These are phyloP conservation scores for Aspergillus awamori DNA, from an alignment of 2,329 filamentous ascomycete genomes.

Conservation along the genomic window DNA sequence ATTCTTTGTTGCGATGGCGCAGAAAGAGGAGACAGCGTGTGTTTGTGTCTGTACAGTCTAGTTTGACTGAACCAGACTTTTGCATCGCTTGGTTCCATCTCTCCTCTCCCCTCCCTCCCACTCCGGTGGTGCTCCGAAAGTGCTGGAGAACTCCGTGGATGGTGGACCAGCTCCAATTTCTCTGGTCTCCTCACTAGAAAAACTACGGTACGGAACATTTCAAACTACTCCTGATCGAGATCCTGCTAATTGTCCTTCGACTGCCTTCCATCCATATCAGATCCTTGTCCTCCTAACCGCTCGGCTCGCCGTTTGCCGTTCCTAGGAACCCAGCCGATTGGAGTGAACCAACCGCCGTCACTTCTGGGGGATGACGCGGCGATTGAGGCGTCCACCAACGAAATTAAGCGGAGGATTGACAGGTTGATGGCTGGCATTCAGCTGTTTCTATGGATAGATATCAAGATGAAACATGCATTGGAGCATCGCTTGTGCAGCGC, in stretches of 20 bases:
- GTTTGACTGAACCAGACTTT: neutral
- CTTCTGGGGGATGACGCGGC: constrained; percentile 3
- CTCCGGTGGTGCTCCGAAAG: neutral
- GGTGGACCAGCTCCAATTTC: neutral
- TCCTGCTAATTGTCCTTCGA: neutral
- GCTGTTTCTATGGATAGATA: constrained; percentile 7
- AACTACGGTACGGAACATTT: no score
- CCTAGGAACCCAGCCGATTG: constrained; percentile 14
- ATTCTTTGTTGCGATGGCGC: neutral
- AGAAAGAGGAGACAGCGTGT: no score
- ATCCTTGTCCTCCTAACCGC: constrained; percentile 5
- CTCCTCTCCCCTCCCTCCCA: no score
- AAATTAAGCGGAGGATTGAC: neutral
- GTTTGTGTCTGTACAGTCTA: no score
- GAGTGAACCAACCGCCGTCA: constrained; percentile 10
- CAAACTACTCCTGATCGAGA: neutral
- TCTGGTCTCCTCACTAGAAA: neutral
- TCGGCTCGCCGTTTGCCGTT: constrained; percentile 1
- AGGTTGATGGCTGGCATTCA: neutral
- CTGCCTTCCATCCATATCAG: constrained; percentile 5
- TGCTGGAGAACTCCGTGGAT: neutral
- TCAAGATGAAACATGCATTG: constrained; percentile 15
- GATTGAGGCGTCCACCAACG: constrained; percentile 6
- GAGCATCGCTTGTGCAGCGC: neutral
- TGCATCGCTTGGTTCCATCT: neutral